Evolutionary conservation across 495 filamentous ascomycete species (phyloP).

Genomic region (Filosporella fistucella): DNA sequence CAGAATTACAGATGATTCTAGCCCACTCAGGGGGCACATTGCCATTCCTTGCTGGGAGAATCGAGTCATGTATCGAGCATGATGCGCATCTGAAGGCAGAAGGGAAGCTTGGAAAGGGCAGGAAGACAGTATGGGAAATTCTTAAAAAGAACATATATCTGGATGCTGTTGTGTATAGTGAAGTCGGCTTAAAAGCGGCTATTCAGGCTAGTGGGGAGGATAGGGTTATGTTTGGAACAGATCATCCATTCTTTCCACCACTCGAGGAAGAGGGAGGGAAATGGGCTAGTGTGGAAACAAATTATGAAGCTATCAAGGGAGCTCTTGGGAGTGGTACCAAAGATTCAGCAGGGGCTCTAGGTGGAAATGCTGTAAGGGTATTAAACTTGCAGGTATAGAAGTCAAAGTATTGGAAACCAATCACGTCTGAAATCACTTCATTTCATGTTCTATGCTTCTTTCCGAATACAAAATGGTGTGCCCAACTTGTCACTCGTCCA

Average conservation of each 20-base stretch:
- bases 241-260: conserved; percentile 95
- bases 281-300: conserved; percentile 82
- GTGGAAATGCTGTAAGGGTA: conserved; percentile 65
- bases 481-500: too few relatives aligned
- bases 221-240: conserved; percentile 62
- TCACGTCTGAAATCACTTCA: background rate
- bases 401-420: too few relatives aligned
- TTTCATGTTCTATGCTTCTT: background rate
- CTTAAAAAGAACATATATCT: conserved; percentile 83
- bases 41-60: conserved; percentile 82
- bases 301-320: conserved; percentile 63
- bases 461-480: background rate
- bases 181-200: conserved; percentile 24
- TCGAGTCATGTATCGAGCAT: conserved; percentile 84
- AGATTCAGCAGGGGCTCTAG: conserved; percentile 51
- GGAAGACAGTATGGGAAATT: conserved; percentile 73
- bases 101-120: conserved; percentile 32
- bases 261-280: conserved; percentile 53
- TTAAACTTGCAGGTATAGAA: conserved; percentile 39
- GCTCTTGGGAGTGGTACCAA: conserved; percentile 49
- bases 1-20: conserved; percentile 65
- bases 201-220: conserved; percentile 25
- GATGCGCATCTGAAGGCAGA: conserved; percentile 62
- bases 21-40: conserved; percentile 88
- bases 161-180: conserved; percentile 53